These are phyloP conservation scores for Herpetospermum pedunculosum DNA, from an alignment of 306 rosid genomes.

Conservation along the genomic window DNA sequence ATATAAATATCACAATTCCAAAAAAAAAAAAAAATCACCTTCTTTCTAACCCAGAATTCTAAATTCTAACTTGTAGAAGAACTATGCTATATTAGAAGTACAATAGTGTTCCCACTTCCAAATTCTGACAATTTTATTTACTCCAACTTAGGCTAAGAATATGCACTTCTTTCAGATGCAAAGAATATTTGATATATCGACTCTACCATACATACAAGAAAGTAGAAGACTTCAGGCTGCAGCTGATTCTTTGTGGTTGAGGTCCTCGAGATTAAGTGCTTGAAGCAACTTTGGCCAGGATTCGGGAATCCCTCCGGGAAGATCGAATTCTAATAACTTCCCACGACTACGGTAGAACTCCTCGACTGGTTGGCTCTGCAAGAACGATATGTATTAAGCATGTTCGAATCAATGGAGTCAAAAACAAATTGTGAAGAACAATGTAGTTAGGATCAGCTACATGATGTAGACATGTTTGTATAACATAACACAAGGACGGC, in stretches of 20 bases:
- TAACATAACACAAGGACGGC: not conserved
- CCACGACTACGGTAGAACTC: constrained; percentile 33
- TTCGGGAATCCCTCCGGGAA: constrained; percentile 44
- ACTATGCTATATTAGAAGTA: not conserved
- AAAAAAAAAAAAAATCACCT: too few relatives aligned
- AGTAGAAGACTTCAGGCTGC: constrained; percentile 20
- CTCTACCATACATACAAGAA: not conserved
- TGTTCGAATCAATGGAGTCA: not conserved
- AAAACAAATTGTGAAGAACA: not conserved
- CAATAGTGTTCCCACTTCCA: not conserved
- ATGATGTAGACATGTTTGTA: not conserved
- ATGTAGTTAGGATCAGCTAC: not conserved
- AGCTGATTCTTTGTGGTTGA: constrained; percentile 19
- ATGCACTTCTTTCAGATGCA: constrained; percentile 1
- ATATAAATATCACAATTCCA: too few relatives aligned
- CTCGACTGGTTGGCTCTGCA: constrained; percentile 40
- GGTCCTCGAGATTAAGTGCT: constrained; percentile 34
- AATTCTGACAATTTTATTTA: not conserved
- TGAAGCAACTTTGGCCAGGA: constrained; percentile 45
- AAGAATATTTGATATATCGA: constrained; percentile 1
- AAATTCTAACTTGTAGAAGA: not conserved
- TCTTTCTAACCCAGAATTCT: not conserved
- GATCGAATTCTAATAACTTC: constrained; percentile 34
- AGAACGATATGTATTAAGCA: not conserved
- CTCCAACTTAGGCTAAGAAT: not conserved